Evolutionary conservation across 176 grass and related monocot genomes (phyloP).

Genomic region (Elaeis guineensis): DNA sequence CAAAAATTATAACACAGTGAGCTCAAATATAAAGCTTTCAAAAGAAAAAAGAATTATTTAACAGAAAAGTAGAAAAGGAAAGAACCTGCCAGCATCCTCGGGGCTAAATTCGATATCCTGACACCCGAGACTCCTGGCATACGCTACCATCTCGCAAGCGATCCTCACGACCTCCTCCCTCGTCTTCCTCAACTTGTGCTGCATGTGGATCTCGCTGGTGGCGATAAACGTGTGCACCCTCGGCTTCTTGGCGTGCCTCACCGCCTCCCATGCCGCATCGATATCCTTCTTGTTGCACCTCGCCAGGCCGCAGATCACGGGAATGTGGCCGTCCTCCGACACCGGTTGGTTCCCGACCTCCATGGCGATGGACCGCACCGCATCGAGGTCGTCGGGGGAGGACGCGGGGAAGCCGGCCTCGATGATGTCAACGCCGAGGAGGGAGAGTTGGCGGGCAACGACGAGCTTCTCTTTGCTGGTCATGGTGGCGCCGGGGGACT

Average conservation of each 20-base stretch:
- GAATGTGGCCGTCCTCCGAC: conserved; percentile 49
- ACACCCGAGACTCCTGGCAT: conserved; percentile 74
- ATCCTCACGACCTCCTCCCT: conserved; percentile 24
- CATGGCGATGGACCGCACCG: conserved; percentile 78
- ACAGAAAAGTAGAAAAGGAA: not conserved
- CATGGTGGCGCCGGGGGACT: conserved; percentile 85
- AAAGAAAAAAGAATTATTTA: too few species aligned
- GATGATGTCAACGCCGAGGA: conserved; percentile 86
- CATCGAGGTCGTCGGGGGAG: conserved; percentile 88
- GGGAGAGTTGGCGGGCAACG: conserved; percentile 65
- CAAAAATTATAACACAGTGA: too few species aligned
- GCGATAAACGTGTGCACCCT: conserved; percentile 83
- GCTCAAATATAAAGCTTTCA: too few species aligned
- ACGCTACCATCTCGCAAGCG: conserved; percentile 39
- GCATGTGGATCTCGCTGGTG: conserved; percentile 56
- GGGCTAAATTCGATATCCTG: conserved; percentile 83
- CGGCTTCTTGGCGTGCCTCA: conserved; percentile 54
- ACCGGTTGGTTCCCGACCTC: conserved; percentile 64
- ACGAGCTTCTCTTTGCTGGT: conserved; percentile 79
- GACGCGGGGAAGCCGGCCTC: conserved; percentile 85
- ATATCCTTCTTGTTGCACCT: conserved; percentile 69
- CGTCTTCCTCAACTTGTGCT: conserved; percentile 27
- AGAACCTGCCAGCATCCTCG: conserved; percentile 84
- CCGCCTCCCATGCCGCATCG: conserved; percentile 88
- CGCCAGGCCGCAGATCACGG: conserved; percentile 76